These are phyloP conservation scores for Remersonia thermophila DNA, from an alignment of 2,329 filamentous ascomycete species.

Conservation along the genomic window DNA sequence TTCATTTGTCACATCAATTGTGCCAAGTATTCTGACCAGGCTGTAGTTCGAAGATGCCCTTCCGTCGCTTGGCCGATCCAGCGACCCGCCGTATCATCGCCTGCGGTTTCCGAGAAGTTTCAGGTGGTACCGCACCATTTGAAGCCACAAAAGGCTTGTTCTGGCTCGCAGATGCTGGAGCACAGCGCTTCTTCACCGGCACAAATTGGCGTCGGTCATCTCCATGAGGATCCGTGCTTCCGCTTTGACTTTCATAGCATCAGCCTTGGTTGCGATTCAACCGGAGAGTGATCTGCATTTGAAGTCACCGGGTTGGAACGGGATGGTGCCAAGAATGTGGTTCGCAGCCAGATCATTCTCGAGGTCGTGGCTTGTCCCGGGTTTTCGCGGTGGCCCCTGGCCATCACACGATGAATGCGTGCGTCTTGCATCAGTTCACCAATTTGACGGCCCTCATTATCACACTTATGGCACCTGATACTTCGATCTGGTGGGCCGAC, in stretches of 20 bases:
- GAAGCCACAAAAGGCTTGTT: slow-evolving; percentile 13
- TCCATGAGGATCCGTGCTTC: slow-evolving; percentile 17
- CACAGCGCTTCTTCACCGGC: slow-evolving; percentile 19
- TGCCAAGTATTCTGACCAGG: too few species aligned
- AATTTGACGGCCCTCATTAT: slow-evolving; percentile 28
- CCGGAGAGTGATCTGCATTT: slow-evolving; percentile 23
- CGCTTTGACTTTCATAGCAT: slow-evolving; percentile 27
- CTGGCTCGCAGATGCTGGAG: slow-evolving; percentile 15
- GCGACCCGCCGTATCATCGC: slow-evolving; percentile 11
- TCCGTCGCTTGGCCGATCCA: too few species aligned
- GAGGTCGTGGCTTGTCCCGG: slow-evolving; percentile 21
- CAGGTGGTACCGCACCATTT: slow-evolving; percentile 1
- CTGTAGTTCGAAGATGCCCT: too few species aligned
- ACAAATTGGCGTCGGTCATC: slow-evolving; percentile 17
- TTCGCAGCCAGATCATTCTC: slow-evolving; percentile 16
- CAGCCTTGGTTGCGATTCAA: slow-evolving; percentile 28
- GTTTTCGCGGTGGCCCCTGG: slow-evolving; percentile 19
- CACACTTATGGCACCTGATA: slow-evolving; percentile 26
- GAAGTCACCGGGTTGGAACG: slow-evolving; percentile 25
- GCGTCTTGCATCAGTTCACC: slow-evolving; percentile 15
- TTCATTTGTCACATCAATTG: too few species aligned
- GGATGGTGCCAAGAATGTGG: slow-evolving; percentile 15
- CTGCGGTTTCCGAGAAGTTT: slow-evolving; percentile 13
- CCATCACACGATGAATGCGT: slow-evolving; percentile 15
- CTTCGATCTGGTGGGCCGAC: slow-evolving; percentile 35